phyloP scores from a whole-genome alignment of 257 asterid species.

The Nicotiana sylvestris region DNA sequence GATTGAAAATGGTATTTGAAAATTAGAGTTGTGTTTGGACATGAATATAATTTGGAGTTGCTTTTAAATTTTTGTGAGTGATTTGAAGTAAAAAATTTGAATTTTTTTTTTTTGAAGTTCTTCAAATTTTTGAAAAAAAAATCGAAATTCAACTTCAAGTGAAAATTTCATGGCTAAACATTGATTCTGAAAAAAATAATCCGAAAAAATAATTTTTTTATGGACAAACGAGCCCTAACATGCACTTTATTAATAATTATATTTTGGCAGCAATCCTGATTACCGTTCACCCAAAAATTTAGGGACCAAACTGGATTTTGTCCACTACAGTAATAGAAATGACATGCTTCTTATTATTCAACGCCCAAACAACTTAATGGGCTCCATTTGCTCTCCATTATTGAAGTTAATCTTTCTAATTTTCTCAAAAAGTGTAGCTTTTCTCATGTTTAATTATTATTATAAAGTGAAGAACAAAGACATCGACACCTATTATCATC shows the following conservation, averaged over 20 bases:
- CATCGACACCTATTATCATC: neutral
- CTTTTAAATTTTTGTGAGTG: no score
- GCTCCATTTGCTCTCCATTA: slow-evolving; percentile 1
- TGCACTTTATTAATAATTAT: neutral
- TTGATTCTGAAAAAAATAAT: no score
- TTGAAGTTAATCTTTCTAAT: neutral
- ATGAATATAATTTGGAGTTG: no score
- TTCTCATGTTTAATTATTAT: neutral
- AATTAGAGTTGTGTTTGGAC: no score
- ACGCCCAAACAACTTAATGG: neutral
- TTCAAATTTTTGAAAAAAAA: no score
- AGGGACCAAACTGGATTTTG: neutral
- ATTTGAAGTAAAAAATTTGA: no score
- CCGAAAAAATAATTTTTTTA: no score
- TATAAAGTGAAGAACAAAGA: neutral
- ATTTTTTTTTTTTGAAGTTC: no score
- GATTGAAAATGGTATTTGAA: no score
- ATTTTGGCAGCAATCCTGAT: neutral
- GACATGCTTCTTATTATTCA: neutral
- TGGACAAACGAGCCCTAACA: neutral
- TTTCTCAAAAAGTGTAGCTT: neutral
- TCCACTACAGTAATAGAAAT: neutral
- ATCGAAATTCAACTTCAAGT: no score
- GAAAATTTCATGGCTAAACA: no score
- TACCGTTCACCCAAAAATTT: neutral